These are phyloP conservation scores for Scutellaria minor DNA, from an alignment of 257 asterid genomes.

Conservation along the genomic window DNA sequence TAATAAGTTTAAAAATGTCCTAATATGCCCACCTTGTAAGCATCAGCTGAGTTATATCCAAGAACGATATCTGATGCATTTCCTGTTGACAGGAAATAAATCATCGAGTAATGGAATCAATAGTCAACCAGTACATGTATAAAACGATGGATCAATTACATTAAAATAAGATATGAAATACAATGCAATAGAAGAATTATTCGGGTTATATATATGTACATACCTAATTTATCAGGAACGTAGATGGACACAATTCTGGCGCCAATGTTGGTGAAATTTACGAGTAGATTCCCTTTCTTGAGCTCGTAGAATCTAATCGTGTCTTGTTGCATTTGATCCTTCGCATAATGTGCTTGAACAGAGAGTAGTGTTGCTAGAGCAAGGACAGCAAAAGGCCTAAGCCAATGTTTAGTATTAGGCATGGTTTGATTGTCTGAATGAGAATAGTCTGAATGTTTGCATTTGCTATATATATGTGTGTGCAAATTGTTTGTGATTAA, in stretches of 20 bases:
- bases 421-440: not conserved
- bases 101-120: not conserved
- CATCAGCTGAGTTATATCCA: constrained; percentile 16
- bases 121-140: not conserved
- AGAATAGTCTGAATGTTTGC: not conserved
- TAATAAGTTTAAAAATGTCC: not conserved
- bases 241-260: constrained; percentile 14
- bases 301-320: not conserved
- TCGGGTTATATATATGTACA: too few relatives aligned
- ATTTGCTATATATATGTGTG: not conserved
- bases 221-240: constrained; percentile 16
- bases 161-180: too few relatives aligned
- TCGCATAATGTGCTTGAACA: not conserved
- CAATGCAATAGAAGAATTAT: too few relatives aligned
- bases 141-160: not conserved
- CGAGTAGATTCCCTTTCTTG: not conserved
- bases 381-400: not conserved
- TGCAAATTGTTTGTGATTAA: not conserved
- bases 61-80: constrained; percentile 10
- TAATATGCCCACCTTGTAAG: constrained; percentile 11
- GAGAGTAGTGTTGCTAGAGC: constrained; percentile 10
- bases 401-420: not conserved
- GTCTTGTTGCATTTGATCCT: not conserved
- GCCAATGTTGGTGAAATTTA: constrained; percentile 12
- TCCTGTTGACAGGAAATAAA: not conserved